phyloP scores from a whole-genome alignment of 257 asterid genomes.

The Solanum corneliomulleri region DNA sequence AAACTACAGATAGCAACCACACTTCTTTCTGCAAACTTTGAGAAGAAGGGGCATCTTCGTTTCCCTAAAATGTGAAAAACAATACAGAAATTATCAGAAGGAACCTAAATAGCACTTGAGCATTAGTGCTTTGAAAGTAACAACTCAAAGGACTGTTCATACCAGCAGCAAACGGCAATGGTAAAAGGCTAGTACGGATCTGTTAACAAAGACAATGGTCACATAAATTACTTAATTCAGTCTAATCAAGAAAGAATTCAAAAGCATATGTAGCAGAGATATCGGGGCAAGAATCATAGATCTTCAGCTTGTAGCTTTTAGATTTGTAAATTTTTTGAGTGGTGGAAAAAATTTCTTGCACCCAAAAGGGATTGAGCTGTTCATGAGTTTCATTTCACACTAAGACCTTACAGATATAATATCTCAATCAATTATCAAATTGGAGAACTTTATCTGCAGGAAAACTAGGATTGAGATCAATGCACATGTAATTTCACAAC shows the following conservation, averaged over 20 bases:
- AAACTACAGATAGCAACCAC: constrained; percentile 29
- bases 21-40: constrained; percentile 44
- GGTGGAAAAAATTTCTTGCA: neutral
- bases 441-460: neutral
- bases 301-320: neutral
- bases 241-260: neutral
- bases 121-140: neutral
- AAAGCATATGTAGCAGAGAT: neutral
- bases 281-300: neutral
- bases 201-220: constrained; percentile 25
- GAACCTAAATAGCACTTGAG: neutral
- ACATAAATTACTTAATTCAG: neutral
- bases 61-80: constrained; percentile 31
- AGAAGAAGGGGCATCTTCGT: constrained; percentile 46
- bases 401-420: neutral
- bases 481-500: neutral
- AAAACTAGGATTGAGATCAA: neutral
- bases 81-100: neutral
- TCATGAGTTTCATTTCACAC: neutral
- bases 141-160: constrained; percentile 11
- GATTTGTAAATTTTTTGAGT: neutral
- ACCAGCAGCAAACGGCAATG: constrained; percentile 73
- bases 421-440: neutral
- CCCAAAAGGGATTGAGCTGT: neutral
- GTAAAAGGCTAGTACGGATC: constrained; percentile 55